Evolutionary conservation across 2,329 filamentous ascomycete species (phyloP), one percentile per base, ranked within the genome.

Genomic region (Nemania bipapillata): DNA sequence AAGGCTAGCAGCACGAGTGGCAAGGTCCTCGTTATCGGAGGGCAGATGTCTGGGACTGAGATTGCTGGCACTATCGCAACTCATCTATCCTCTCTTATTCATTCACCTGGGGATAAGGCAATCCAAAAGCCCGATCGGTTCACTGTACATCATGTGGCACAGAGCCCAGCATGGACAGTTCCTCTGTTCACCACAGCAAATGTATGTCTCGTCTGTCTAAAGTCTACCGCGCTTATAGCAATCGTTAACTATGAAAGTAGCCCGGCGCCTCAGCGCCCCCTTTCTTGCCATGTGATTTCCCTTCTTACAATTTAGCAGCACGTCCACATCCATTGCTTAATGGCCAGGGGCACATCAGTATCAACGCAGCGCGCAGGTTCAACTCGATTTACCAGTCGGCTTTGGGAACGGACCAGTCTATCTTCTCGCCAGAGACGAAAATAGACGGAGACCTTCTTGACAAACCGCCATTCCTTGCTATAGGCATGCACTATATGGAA

Each of bases 1-100:
- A 76, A 79, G 0, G 77, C 81, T 1, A 63, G 70, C 11, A 57
- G 65, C 4, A 74, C 75, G 0, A 83, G 83, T 1, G 86, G 87
- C 20, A 92, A 90, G 74, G 88, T 96, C 17, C 83, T 93, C 0
- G 83, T 96, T 0, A 87, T 94, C 0, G 93, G 93, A 0, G 92
- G 92, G 0, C 92, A 94, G 74, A 94, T 96, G 86, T 95, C 92
- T 1, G 92, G 92, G 0, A 87, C 92, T 4, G 93, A 96, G 81
- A 90, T 91, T 56, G 90, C 92, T 0, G 90, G 88, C 9, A 89
- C 90, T 1, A 87, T 94, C 57, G 92, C 91, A 11, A 84, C 88
- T 4, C 89, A 94, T 70, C 79, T 95, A 1, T 94, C 92, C 0
- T 89, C 89, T 5, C 85, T 86, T 2, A 79, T 80, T 12, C 82